Conservation (phyloP, 2,329 filamentous ascomycete species). For the Fusarium haematococcum region DNA sequence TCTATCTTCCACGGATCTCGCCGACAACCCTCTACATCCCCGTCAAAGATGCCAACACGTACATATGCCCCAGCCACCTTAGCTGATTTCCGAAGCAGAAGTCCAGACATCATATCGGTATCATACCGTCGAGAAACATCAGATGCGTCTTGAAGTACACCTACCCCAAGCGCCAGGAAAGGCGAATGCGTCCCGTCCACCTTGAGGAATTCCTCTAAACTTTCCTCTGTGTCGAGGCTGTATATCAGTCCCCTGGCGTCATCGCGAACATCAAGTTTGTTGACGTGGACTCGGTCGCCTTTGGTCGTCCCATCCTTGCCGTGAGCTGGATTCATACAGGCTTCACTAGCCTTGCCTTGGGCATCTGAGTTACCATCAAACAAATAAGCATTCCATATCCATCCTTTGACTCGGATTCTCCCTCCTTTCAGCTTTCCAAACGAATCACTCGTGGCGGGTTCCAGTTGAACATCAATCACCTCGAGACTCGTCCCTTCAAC, state of each 20-base stretch:
- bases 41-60: background rate
- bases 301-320: background rate
- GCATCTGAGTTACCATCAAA: no score
- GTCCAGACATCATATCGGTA: background rate
- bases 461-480: background rate
- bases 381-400: background rate
- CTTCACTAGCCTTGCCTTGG: background rate
- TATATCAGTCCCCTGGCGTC: background rate
- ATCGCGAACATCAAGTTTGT: background rate
- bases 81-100: background rate
- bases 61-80: background rate
- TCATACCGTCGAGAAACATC: background rate
- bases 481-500: background rate
- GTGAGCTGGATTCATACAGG: background rate
- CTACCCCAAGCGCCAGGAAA: background rate
- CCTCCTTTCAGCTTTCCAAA: background rate
- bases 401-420: background rate
- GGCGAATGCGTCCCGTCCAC: background rate
- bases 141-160: background rate
- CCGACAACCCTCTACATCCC: background rate
- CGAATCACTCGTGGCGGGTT: background rate
- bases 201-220: background rate
- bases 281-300: background rate
- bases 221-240: background rate
- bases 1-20: background rate